Conservation (phyloP, 2,329 filamentous ascomycete genomes). For the Xylariales sp. region DNA sequence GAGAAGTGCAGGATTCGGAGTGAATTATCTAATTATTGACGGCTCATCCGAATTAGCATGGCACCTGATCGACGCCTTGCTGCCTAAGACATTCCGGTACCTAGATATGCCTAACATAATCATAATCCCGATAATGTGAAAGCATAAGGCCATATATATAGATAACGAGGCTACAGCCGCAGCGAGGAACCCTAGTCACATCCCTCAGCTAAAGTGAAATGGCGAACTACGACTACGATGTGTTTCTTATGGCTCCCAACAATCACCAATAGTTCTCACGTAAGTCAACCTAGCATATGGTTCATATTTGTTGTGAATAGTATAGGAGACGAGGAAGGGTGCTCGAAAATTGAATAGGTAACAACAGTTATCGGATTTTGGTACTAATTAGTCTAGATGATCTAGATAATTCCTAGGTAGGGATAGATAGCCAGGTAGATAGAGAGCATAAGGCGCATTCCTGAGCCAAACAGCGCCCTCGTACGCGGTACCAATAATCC, state of each 20-base stretch:
- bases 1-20: background rate
- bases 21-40: background rate
- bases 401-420: too few relatives aligned
- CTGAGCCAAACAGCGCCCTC: background rate
- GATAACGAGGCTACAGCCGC: background rate
- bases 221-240: background rate
- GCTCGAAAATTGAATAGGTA: too few relatives aligned
- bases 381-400: too few relatives aligned
- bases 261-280: background rate
- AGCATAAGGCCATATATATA: too few relatives aligned
- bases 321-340: fast-evolving
- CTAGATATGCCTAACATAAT: background rate
- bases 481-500: background rate
- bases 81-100: constrained; percentile 1
- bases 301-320: background rate
- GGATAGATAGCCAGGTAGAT: too few relatives aligned
- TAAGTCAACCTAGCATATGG: background rate
- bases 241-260: background rate
- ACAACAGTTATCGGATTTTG: too few relatives aligned
- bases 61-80: background rate
- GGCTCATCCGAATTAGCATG: constrained; percentile 3
- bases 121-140: background rate
- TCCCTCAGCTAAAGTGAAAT: background rate
- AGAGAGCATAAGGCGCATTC: too few relatives aligned
- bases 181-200: background rate